Base-by-base conservation (phyloP, 306 rosid genomes). In the Ceratonia siliqua region DNA sequence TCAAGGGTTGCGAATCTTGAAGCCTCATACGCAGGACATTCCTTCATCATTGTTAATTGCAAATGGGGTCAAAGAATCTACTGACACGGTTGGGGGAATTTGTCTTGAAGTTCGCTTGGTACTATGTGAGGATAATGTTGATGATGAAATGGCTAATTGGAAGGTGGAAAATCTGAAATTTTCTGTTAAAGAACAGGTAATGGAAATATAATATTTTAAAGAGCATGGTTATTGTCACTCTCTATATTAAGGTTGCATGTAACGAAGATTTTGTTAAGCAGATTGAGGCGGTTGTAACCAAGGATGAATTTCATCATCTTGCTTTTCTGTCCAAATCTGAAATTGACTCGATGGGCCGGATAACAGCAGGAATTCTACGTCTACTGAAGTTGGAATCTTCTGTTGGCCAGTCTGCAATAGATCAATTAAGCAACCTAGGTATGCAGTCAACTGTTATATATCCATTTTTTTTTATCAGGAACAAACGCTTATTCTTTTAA, bases 311-410 rank as follows among this genome's bases (percentile, higher is more conserved):
- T 78, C 97, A 91, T 75, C 81, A 91, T 79, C 91, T 94, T 49
- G 80, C 90, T 68, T 77, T 81, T 59, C 77, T 94, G 33, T 91
- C 92, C 87, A 90, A 91, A 85, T 91, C 98, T 5, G 98, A 94
- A 87, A 88, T 91, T 68, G 97, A 91, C 76, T 90, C 98, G 24
- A 80, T 89, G 89, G 97, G 98, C 59, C 87, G 97, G 69, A 91
- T 94, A 54, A 86, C 94, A 22, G 96, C 92, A 72, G 97, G 93
- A 83, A 63, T 91, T 80, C 63, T 94, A 43, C 85, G 88, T 70
- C 71, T 94, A 28, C 90, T 94, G 48, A 91, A 94, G 86, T 85
- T 94, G 73, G 98, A 94, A 82, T 88, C 86, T 22, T 90, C 98
- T 46, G 82, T 94, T 58, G 93, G 97, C 82, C 93, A 84, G 78